Evolutionary conservation across 192 early-diverging fungal genomes (phyloP), one percentile per base, ranked within the genome.

Genomic region (Umbelopsis sp.): DNA sequence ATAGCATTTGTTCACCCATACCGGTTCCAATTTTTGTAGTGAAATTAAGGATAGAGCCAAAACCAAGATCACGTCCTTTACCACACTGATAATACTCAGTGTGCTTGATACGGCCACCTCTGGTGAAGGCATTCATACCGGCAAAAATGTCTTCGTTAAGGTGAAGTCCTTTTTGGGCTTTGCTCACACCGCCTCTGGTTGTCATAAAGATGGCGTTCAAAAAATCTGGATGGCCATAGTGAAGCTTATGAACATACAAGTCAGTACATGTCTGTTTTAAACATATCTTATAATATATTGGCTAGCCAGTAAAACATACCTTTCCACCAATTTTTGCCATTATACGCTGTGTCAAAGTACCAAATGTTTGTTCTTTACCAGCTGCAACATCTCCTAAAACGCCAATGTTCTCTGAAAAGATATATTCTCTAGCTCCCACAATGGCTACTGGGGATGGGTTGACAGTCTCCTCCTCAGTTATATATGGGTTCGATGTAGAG

Each of bases 141-240:
- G 94, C 94, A 66, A 91, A 95, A 77, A 95, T 95, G 80, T 95
- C 94, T 81, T 95, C 94, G 71, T 95, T 95, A 64, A 95, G 82
- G 66, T 95, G 94, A 65, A 95, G 80, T 41, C 94, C 94, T 75
- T 91, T 93, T 70, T 95, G 94, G 22, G 92, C 94, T 80, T 95
- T 95, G 20, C 87, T 90, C 48, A 95, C 88, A 72, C 93, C 92
- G 64, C 92, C 93, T 25, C 93, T 91, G 1, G 91, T 95, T 10
- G 86, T 90, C 93, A 95, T 94, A 69, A 87, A 95, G 53, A 92
- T 87, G 70, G 90, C 89, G 83, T 95, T 95, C 72, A 94, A 84
- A 72, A 94, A 95, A 73, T 95, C 94, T 4, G 94, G 92, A 77
- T 95, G 93, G 0, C 94, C 93, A 75, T 95, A 95, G 69, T 95